Conservation (phyloP, 257 asterid genomes). For the Thymus mandschuricus region DNA sequence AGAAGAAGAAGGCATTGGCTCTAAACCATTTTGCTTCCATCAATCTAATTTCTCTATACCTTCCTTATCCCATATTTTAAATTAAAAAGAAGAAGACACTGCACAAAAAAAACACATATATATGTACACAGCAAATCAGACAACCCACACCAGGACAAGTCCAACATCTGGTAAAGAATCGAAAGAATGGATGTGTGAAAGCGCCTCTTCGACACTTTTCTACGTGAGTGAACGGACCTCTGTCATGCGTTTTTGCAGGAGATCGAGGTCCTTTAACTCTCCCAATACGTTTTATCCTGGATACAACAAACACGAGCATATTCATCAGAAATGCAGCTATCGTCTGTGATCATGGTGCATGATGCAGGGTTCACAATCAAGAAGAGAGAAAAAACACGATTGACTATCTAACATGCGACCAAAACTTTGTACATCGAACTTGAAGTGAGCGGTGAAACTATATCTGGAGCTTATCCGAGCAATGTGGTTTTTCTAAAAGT, state of each 20-base stretch:
- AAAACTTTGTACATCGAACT: background rate
- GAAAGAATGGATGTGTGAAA: constrained; percentile 31
- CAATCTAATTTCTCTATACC: background rate
- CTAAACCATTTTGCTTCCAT: constrained; percentile 19
- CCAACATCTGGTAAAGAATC: constrained; percentile 38
- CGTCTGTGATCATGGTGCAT: background rate
- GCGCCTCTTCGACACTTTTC: background rate
- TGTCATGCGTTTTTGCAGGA: background rate
- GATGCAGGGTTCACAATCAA: background rate
- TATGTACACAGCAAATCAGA: constrained; percentile 24
- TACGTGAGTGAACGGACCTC: background rate
- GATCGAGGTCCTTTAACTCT: constrained; percentile 33
- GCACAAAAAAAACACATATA: constrained; percentile 12
- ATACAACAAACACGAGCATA: constrained; percentile 2
- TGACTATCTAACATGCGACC: background rate
- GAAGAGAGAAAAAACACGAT: background rate
- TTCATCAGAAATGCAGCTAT: constrained; percentile 5
- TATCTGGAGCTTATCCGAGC: background rate
- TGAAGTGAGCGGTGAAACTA: background rate
- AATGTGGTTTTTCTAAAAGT: background rate
- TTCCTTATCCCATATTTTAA: background rate
- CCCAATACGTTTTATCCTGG: constrained; percentile 59
- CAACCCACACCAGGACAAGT: constrained; percentile 30
- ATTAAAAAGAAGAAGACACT: background rate
- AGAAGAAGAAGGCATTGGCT: background rate